phyloP scores from a whole-genome alignment of 2,329 filamentous ascomycete species.

The Ascochyta clinopodiicola region DNA sequence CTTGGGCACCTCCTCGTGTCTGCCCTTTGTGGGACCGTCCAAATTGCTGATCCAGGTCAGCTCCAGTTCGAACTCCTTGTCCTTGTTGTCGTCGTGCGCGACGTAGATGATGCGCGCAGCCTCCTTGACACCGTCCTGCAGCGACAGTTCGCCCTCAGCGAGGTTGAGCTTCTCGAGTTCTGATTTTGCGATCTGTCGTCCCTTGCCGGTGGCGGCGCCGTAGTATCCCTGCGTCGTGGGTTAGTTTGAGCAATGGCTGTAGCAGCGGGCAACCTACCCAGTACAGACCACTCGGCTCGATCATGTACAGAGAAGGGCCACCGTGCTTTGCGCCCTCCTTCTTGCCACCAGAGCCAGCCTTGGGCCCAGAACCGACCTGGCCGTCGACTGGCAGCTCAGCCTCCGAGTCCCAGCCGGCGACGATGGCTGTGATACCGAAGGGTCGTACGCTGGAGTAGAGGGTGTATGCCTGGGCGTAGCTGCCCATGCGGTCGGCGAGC shows the following conservation, averaged over 20 bases:
- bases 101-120: slow-evolving; percentile 97
- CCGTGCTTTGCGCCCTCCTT: slow-evolving; percentile 76
- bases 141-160: slow-evolving; percentile 73
- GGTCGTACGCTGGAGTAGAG: slow-evolving; percentile 96
- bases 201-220: slow-evolving; percentile 95
- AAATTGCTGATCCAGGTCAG: slow-evolving; percentile 96
- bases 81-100: slow-evolving; percentile 98
- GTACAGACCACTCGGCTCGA: slow-evolving; percentile 95
- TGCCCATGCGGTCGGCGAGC: slow-evolving; percentile 90
- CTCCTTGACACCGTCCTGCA: slow-evolving; percentile 92
- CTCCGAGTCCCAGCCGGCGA: slow-evolving; percentile 93
- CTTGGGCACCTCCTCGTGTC: slow-evolving; percentile 92
- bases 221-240: slow-evolving; percentile 77
- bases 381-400: slow-evolving; percentile 85
- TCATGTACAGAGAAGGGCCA: slow-evolving; percentile 96
- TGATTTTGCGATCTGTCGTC: slow-evolving; percentile 93
- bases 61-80: slow-evolving; percentile 99
- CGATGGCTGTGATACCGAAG: slow-evolving; percentile 93
- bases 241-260: not conserved
- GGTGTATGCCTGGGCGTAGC: slow-evolving; percentile 96
- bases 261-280: slow-evolving; percentile 65
- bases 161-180: slow-evolving; percentile 98
- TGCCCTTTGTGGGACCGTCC: slow-evolving; percentile 87
- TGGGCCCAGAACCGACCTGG: slow-evolving; percentile 83
- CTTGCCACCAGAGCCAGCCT: slow-evolving; percentile 83